Evolutionary conservation across 2,329 filamentous ascomycete species (phyloP), one percentile per base, ranked within the genome.

Genomic region (Colletotrichum sp.): DNA sequence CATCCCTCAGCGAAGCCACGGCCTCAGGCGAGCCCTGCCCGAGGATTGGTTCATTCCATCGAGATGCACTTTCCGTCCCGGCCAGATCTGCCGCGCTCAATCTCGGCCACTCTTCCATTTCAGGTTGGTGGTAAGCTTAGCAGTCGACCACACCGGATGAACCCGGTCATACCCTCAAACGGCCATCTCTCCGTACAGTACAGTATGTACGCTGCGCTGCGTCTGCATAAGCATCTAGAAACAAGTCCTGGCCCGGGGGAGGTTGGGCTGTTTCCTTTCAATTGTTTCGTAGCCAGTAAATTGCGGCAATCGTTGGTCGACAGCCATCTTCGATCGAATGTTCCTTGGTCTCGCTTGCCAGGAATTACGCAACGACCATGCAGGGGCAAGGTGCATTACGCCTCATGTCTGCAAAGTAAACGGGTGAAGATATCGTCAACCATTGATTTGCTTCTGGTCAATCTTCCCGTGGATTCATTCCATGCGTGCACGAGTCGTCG

Each of bases 81-180:
- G 72, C 38, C 62, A 73, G 68, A 72, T 73, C 68, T 73, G 68
- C 69, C 63, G 33, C 43, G 55, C 64, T 57, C 72, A 74, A 68
- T 66, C 70, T 74, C 72, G 72, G 72, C 36, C 64, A 74, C 57
- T 73, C 72, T 74, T 74, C 72, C 72, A 33, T 61, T 74, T 74
- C 72, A 69, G 72, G 70, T 65, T 74, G 72, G 72, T 61, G 59
- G 43, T 73, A 74, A 69, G 69, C 63, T 74, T 34, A 36, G 43
- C 64, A 24, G 38, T 64, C 16, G 15, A 55, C n/a, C 57, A 73
- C 67, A 66, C 72, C 70, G 69, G 72, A 74, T 63, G 72, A 74
- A 74, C 72, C 72, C 57, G 43, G 72, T 36, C 63, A 38, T 55
- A 38, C 38, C 55, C 47, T 66, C 55, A 61, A 57, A 63, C 36